Evolutionary conservation across 305 asterid genomes (phyloP).

Genomic region (Fraxinus ornus): DNA sequence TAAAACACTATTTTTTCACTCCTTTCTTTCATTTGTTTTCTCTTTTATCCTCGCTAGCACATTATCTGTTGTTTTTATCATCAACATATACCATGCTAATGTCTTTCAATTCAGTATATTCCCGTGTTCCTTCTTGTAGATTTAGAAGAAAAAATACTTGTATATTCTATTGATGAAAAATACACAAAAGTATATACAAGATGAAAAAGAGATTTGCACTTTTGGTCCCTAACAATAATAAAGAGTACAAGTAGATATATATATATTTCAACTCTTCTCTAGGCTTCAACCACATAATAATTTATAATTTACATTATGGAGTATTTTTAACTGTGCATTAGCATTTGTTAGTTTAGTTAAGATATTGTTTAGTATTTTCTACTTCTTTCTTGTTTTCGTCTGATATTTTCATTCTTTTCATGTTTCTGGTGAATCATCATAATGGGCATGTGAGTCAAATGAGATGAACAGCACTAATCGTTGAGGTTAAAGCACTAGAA

Average conservation of each 20-base stretch:
- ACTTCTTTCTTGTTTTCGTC: background rate
- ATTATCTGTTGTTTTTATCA: background rate
- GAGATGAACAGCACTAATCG: background rate
- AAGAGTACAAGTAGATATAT: too few relatives aligned
- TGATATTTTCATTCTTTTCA: background rate
- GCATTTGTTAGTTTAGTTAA: background rate
- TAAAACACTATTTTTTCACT: background rate
- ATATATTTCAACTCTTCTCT: too few relatives aligned
- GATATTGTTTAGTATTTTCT: background rate
- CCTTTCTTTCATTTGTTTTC: background rate
- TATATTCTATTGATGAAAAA: too few relatives aligned
- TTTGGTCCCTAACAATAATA: too few relatives aligned
- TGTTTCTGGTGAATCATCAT: background rate
- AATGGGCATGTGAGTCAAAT: background rate
- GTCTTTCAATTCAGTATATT: background rate
- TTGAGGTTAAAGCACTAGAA: background rate
- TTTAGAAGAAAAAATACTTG: too few relatives aligned
- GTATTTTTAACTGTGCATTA: background rate
- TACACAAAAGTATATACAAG: too few relatives aligned
- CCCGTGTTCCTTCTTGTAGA: background rate
- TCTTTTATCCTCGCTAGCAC: background rate
- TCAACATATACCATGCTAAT: background rate
- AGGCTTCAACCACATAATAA: background rate
- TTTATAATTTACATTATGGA: background rate
- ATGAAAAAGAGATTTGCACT: too few relatives aligned